Percentiles rank a stretch among this genome's conserved stretches.
Conservation (phyloP, 441 rosid genomes). For the Biscutella laevigata region DNA sequence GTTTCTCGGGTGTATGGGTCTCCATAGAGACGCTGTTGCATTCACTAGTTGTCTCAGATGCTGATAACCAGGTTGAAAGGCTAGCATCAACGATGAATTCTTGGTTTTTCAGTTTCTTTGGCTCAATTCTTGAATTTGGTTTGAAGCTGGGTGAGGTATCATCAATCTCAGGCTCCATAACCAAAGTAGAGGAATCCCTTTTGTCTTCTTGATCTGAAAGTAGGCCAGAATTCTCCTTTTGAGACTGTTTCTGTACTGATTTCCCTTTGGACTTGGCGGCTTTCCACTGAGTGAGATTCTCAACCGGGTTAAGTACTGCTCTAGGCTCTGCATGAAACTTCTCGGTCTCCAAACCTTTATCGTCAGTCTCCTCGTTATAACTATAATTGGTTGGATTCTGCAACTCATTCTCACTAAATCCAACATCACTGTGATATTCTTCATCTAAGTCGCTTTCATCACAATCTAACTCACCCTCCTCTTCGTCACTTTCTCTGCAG, state of each 20-base stretch:
- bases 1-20: slow-evolving; percentile 16
- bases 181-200: slow-evolving; percentile 34
- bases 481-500: slow-evolving; percentile 79
- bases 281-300: slow-evolving; percentile 76
- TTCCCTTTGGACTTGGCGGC: slow-evolving; percentile 50
- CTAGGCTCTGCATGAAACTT: slow-evolving; percentile 27
- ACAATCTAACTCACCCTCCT: slow-evolving; percentile 38
- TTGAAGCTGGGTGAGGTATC: slow-evolving; percentile 24
- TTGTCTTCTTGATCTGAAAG: slow-evolving; percentile 28
- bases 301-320: slow-evolving; percentile 66
- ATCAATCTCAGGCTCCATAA: slow-evolving; percentile 27
- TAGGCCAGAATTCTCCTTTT: slow-evolving; percentile 47
- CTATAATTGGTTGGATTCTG: background rate
- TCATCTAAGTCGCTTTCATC: slow-evolving; percentile 44
- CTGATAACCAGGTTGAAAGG: slow-evolving; percentile 84
- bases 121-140: slow-evolving; percentile 2
- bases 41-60: slow-evolving; percentile 42
- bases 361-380: slow-evolving; percentile 23
- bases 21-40: slow-evolving; percentile 18
- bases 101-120: slow-evolving; percentile 36
- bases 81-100: slow-evolving; percentile 64
- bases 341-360: slow-evolving; percentile 18
- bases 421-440: slow-evolving; percentile 36
- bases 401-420: slow-evolving; percentile 22
- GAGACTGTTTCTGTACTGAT: slow-evolving; percentile 28